Evolutionary conservation across 495 filamentous ascomycete genomes (phyloP), one percentile per base, ranked within the genome.

Genomic region (Daldinia bambusicola): DNA sequence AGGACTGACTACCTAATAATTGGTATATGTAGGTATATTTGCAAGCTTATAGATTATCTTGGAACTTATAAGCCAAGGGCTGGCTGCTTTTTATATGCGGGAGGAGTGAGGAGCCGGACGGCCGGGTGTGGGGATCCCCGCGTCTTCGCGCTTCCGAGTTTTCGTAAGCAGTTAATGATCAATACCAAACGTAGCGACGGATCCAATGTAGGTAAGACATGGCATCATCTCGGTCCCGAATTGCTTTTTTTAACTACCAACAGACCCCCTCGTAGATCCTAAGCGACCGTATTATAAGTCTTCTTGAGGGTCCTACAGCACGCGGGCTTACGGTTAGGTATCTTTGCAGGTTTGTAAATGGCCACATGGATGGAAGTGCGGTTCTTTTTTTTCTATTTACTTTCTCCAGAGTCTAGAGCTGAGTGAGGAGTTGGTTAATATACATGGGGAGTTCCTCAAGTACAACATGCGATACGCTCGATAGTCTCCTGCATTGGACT

Each of bases 401-500:
- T 0, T 5, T 0, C 12, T 22, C 6, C 12, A 22, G 18, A 22
- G 31, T 48, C 56, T 69, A 87, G 12, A 86, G 71, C 61, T 79
- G 77, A 20, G 79, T 63, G 31, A 88, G 79, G 26, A 87, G 71
- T 20, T 70, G 66, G 37, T 78, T 68, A 43, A 87, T 78, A 70
- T 85, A 66, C 10, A 50, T 56, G 7, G 75, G 75, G n/a, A 83
- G 56, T 1, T 74, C 63, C 0, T 74, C 71, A 13, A 80, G 31
- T 2, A 61, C 40, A 12, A 83, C 74, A 0, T 62, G 10, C 6
- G 76, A 70, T 12, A 70, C 72, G n/a, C 76, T 38, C 0, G 55
- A 64, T 0, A 82, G 81, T 55, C 86, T 84, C 60, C 93, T 86
- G 75, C 93, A 93, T 74, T 97, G 92, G 38, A 98, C 87, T 74